phyloP scores from a whole-genome alignment of 352 stramenopile species.

The Peronosclerospora sorghi region DNA sequence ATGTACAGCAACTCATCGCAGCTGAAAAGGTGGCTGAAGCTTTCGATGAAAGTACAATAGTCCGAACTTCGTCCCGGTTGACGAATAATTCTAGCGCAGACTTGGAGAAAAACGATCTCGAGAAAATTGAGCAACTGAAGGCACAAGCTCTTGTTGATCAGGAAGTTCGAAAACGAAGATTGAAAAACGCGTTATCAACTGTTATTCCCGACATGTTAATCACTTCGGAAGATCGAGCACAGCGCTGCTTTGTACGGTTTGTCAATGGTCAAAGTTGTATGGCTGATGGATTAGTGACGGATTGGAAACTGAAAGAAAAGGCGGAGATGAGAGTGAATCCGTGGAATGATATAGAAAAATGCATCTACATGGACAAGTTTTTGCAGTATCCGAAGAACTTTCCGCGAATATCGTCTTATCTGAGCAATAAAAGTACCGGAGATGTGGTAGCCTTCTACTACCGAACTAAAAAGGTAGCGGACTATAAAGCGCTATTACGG shows the following conservation, averaged over 20 bases:
- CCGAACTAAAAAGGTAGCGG: constrained; percentile 93
- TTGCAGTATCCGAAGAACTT: constrained; percentile 99
- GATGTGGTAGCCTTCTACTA: constrained; percentile 98
- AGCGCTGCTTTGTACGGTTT: constrained; percentile 39
- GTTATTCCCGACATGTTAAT: constrained; percentile 82
- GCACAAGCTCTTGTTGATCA: constrained; percentile 64
- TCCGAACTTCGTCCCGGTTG: constrained; percentile 72
- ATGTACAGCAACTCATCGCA: constrained; percentile 27
- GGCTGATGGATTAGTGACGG: constrained; percentile 43
- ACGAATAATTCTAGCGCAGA: constrained; percentile 81
- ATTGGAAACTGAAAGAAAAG: constrained; percentile 56
- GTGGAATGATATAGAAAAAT: constrained; percentile 98
- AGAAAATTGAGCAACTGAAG: constrained; percentile 77
- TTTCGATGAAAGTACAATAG: constrained; percentile 19
- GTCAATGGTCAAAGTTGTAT: constrained; percentile 54
- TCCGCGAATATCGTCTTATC: constrained; percentile 89
- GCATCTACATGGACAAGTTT: constrained; percentile 98
- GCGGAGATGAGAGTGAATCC: constrained; percentile 84
- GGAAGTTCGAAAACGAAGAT: constrained; percentile 67
- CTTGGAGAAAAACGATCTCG: constrained; percentile 60
- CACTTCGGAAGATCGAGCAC: constrained; percentile 35
- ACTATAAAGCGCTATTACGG: constrained; percentile 92
- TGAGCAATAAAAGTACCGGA: constrained; percentile 92
- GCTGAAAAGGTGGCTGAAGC: constrained; percentile 24
- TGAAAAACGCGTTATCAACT: constrained; percentile 76